Evolutionary conservation across 2,329 filamentous ascomycete species (phyloP).

Genomic region (Sphaerostilbella broomeana): DNA sequence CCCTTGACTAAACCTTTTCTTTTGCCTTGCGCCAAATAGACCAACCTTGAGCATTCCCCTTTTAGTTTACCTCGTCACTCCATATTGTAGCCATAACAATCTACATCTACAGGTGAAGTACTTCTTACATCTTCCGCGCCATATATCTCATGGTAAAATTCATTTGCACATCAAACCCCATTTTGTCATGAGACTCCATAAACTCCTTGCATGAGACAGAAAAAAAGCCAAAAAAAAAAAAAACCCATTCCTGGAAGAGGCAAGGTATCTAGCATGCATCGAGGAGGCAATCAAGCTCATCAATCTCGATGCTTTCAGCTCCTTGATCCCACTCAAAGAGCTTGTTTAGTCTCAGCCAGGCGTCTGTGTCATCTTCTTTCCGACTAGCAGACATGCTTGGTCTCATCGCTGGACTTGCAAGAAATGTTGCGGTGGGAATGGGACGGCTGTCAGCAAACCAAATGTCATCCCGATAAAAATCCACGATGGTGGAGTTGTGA

Average conservation of each 20-base stretch:
- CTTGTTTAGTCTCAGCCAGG: slow-evolving; percentile 35
- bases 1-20: no score
- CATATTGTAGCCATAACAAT: slow-evolving; percentile 17
- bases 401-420: slow-evolving; percentile 50
- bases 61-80: slow-evolving; percentile 16
- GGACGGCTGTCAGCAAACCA: slow-evolving; percentile 45
- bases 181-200: slow-evolving; percentile 6
- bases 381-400: slow-evolving; percentile 26
- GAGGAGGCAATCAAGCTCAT: slow-evolving; percentile 85
- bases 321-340: slow-evolving; percentile 57
- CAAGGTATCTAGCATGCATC: slow-evolving; percentile 60
- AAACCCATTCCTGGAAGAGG: no score
- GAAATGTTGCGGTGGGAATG: slow-evolving; percentile 34
- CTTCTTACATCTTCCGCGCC: slow-evolving; percentile 23
- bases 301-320: slow-evolving; percentile 84
- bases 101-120: slow-evolving; percentile 25
- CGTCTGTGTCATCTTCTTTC: slow-evolving; percentile 34
- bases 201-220: slow-evolving; percentile 9
- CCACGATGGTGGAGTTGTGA: slow-evolving; percentile 19
- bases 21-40: no score
- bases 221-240: slow-evolving; percentile 1
- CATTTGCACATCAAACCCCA: slow-evolving; percentile 8
- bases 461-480: slow-evolving; percentile 41
- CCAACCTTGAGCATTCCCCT: slow-evolving; percentile 1
- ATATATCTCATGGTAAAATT: slow-evolving; percentile 16